A percentile compares a stretch with the other conserved stretches of the same genome.
phyloP scores from a whole-genome alignment of 768 basidiomycete species.

The Tubosaeta brunneosetosa region DNA sequence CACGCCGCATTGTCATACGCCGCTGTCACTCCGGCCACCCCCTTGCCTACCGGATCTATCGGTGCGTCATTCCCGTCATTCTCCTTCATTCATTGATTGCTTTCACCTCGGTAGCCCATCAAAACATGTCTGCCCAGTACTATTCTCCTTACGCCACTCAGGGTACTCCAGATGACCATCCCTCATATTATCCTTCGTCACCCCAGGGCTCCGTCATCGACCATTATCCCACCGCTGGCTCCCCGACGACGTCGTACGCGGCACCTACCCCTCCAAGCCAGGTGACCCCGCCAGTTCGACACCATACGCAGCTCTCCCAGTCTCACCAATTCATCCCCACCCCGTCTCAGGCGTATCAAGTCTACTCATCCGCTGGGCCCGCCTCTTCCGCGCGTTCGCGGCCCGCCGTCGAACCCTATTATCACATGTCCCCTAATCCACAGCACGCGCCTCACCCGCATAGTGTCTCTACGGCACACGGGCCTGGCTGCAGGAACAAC shows the following conservation, averaged over 20 bases:
- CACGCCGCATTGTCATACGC: conserved; percentile 24
- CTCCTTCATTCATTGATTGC: conserved; percentile 6
- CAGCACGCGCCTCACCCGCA: conserved; percentile 26
- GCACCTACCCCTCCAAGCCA: conserved; percentile 13
- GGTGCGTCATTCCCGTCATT: conserved; percentile 21
- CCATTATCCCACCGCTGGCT: conserved; percentile 18
- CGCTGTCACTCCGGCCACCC: conserved; percentile 19
- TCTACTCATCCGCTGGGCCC: conserved; percentile 30
- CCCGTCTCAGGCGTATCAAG: conserved; percentile 40
- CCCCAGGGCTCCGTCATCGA: conserved; percentile 16
- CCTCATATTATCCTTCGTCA: conserved; percentile 23
- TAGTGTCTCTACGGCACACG: conserved; percentile 13
- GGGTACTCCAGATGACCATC: conserved; percentile 15
- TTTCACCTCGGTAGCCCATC: conserved; percentile 17
- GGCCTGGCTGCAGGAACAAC: conserved; percentile 12
- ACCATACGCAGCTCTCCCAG: conserved; percentile 14
- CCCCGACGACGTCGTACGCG: conserved; percentile 21
- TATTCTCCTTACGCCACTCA: conserved; percentile 21
- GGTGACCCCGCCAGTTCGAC: conserved; percentile 16
- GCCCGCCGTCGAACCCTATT: conserved; percentile 34
- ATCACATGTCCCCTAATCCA: conserved; percentile 38
- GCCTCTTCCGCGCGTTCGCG: conserved; percentile 25
- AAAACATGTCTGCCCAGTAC: conserved; percentile 14
- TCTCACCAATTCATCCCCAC: conserved; percentile 43
- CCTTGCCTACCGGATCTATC: conserved; percentile 20